phyloP scores from a whole-genome alignment of 139 green algal species.

The Chlamydomonas sp. region DNA sequence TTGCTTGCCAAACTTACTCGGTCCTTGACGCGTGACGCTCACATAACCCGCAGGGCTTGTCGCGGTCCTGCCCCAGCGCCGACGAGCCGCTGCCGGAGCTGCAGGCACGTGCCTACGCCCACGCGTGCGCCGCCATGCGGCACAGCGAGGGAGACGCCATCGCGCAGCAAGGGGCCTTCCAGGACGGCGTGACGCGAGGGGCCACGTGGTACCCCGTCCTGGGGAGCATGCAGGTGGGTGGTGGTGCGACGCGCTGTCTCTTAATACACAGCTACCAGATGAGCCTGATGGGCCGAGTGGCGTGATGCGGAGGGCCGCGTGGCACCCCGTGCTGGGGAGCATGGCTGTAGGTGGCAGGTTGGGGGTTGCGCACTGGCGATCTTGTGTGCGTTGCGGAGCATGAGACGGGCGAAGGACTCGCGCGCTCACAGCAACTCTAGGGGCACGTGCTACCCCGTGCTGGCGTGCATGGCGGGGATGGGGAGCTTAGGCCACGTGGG shows the following conservation, averaged over 20 bases:
- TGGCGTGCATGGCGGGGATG: too few relatives aligned
- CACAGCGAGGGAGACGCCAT: too few relatives aligned
- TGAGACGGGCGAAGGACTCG: too few relatives aligned
- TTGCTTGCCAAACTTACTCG: too few relatives aligned
- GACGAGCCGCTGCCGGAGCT: conserved; percentile 7
- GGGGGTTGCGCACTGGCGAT: too few relatives aligned
- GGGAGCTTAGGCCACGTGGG: too few relatives aligned
- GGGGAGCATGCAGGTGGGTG: conserved; percentile 24
- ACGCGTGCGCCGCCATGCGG: background rate
- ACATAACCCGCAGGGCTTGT: background rate
- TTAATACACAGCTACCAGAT: too few relatives aligned
- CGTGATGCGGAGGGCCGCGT: conserved; percentile 10
- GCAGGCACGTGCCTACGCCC: conserved; percentile 12
- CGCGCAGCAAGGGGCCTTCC: background rate
- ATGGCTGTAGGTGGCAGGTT: conserved; percentile 1
- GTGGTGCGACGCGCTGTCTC: background rate
- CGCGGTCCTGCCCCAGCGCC: background rate
- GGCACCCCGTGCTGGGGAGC: conserved; percentile 35
- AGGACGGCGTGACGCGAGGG: conserved; percentile 6
- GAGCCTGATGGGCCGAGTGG: background rate
- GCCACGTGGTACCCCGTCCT: conserved; percentile 33
- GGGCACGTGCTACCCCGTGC: too few relatives aligned
- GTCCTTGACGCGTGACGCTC: too few relatives aligned
- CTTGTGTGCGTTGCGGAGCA: too few relatives aligned
- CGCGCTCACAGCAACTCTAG: too few relatives aligned